Evolutionary conservation across 1,139 yeast species (phyloP).

Genomic region (Sugiyamaella sp.): DNA sequence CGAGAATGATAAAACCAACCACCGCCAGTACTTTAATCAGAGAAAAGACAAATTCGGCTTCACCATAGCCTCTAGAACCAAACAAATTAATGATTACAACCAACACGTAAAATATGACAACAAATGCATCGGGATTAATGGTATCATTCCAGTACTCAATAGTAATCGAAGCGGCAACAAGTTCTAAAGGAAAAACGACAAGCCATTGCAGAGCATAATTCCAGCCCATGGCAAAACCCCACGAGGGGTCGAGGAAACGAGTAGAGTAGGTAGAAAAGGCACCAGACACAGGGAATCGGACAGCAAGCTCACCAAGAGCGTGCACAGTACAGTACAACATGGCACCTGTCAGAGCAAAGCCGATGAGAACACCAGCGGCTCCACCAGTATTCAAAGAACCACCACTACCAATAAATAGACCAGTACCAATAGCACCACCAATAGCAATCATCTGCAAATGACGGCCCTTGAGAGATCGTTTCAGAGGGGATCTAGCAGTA

Average conservation of each 20-base stretch:
- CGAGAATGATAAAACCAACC: slow-evolving; percentile 65
- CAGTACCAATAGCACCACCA: slow-evolving; percentile 87
- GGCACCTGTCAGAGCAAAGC: slow-evolving; percentile 50
- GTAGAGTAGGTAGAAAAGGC: slow-evolving; percentile 56
- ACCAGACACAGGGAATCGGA: slow-evolving; percentile 65
- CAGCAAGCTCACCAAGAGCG: slow-evolving; percentile 66
- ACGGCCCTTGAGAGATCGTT: slow-evolving; percentile 62
- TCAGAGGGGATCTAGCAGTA: slow-evolving; percentile 66
- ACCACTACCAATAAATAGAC: slow-evolving; percentile 71
- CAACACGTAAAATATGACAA: slow-evolving; percentile 61
- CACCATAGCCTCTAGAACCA: slow-evolving; percentile 78
- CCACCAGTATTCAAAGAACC: slow-evolving; percentile 60
- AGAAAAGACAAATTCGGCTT: slow-evolving; percentile 70
- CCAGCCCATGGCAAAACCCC: slow-evolving; percentile 85
- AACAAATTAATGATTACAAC: slow-evolving; percentile 63
- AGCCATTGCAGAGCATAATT: slow-evolving; percentile 83
- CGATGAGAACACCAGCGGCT: slow-evolving; percentile 66
- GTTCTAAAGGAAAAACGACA: slow-evolving; percentile 73
- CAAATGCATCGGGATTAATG: slow-evolving; percentile 67
- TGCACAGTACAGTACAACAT: slow-evolving; percentile 57
- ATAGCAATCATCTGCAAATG: slow-evolving; percentile 84
- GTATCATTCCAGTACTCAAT: slow-evolving; percentile 60
- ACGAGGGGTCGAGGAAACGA: slow-evolving; percentile 63
- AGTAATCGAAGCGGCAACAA: slow-evolving; percentile 78
- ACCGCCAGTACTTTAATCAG: slow-evolving; percentile 64